Evolutionary conservation across 2,329 filamentous ascomycete species (phyloP).

Genomic region (Pseudogymnoascus sp.): DNA sequence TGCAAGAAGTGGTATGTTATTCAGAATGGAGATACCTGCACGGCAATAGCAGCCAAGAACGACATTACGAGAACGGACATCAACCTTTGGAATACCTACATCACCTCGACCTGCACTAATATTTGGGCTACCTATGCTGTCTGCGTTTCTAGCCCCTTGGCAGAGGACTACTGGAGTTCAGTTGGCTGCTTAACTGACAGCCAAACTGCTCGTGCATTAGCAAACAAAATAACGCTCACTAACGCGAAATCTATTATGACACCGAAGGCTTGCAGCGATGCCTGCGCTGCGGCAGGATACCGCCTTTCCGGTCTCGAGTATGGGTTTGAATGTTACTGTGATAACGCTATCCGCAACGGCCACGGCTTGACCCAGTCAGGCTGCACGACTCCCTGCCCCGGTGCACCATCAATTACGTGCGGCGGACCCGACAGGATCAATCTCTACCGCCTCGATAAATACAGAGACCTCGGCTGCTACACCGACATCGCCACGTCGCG

Average conservation of each 20-base stretch:
- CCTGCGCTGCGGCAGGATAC: not conserved
- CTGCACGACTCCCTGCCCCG: slow-evolving; percentile 15
- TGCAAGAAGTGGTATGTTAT: slow-evolving; percentile 8
- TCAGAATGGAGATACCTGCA: not conserved
- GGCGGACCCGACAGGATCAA: slow-evolving; percentile 13
- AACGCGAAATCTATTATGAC: slow-evolving; percentile 12
- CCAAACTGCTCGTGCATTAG: not conserved
- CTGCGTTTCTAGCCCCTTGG: slow-evolving; percentile 6
- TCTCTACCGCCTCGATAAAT: slow-evolving; percentile 10
- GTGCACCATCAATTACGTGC: slow-evolving; percentile 12
- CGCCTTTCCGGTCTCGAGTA: not conserved
- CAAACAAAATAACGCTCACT: not conserved
- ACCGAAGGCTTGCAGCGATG: not conserved
- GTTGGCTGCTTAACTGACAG: slow-evolving; percentile 3
- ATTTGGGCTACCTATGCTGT: not conserved
- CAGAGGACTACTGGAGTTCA: not conserved
- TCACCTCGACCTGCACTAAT: not conserved
- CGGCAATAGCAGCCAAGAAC: not conserved
- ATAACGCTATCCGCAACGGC: not conserved
- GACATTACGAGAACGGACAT: not conserved
- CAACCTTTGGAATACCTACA: slow-evolving; percentile 8
- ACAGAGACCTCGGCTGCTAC: not conserved
- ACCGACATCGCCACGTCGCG: not conserved
- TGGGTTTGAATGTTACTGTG: not conserved
- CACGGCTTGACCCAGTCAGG: not conserved